Base-by-base conservation (phyloP, 192 early-diverging fungal species). In the Chytriomyces hyalinus region DNA sequence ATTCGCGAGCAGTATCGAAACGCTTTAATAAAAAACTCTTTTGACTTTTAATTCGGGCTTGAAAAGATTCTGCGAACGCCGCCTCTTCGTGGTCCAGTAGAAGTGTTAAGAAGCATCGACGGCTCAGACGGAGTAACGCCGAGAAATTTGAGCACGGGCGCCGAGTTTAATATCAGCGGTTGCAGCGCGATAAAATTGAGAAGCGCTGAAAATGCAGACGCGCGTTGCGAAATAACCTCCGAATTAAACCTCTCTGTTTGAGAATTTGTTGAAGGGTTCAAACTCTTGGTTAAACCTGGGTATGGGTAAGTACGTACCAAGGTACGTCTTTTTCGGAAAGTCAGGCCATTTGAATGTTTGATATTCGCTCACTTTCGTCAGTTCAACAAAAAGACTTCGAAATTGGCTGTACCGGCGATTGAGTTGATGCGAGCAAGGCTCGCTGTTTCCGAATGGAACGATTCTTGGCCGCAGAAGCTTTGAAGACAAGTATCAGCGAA, bases 141-240 rank as follows among this genome's bases (percentile, higher is more conserved):
- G n/a, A 78, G 51, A 47, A 78, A 78, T 50, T 70, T 67, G 7
- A 67, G 28, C 6, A 78, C 76, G 7, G 76, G 76, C 6, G 45
- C 65, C 10, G 67, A 70, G 45, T 70, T 78, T 26, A 46, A 78
- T 11, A 78, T 15, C 6, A 57, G 3, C 10, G 77, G 77, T 72
- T 78, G 77, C 59, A 78, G 65, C n/a, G 77, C 20, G 8, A 78
- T 65, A 45, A 78, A 78, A 26, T 69, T 70, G 7, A 78, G 62
- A 15, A 78, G 46, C 5, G 77, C 69, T 51, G 77, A 71, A 72
- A 78, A 78, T 20, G 60, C 49, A 48, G 67, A 72, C 1, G 51
- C 26, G 15, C 77, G 57, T 70, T 62, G 61, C 2, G 24, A 22
- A 50, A 78, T 72, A 5, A 45, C 72, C 48, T 36, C 69, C 28